Percentiles rank a stretch among this genome's conserved stretches.
phyloP scores from a whole-genome alignment of 371 early-diverging fungal species.

The Mortierella sp. region DNA sequence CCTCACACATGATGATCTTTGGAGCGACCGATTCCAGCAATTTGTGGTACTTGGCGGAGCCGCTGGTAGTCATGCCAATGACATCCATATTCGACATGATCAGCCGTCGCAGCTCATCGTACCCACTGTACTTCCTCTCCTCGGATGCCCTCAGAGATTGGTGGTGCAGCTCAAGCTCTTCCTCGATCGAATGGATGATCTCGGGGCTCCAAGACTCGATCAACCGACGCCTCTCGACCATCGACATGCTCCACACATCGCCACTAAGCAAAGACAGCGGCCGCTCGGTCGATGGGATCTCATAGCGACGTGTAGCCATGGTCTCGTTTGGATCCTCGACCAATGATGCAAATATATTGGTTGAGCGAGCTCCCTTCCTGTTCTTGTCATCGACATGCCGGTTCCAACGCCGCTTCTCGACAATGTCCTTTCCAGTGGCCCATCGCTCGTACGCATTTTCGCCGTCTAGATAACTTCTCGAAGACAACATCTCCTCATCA shows the following conservation, averaged over 20 bases:
- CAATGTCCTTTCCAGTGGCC: background rate
- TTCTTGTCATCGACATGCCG: background rate
- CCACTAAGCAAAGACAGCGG: conserved; percentile 34
- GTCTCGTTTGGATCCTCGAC: background rate
- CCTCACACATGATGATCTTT: conserved; percentile 79
- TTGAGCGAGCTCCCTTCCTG: background rate
- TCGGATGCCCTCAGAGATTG: conserved; percentile 20
- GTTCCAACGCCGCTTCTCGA: background rate
- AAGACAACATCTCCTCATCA: background rate
- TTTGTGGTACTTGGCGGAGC: conserved; percentile 66
- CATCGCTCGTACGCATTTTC: background rate
- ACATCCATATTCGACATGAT: conserved; percentile 49
- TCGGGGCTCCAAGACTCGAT: conserved; percentile 55
- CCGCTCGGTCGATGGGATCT: conserved; percentile 38
- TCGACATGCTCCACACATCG: conserved; percentile 64
- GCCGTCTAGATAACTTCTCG: background rate
- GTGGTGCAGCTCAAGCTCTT: conserved; percentile 22
- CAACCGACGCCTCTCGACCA: conserved; percentile 51
- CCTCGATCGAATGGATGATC: conserved; percentile 27
- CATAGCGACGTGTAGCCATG: background rate
- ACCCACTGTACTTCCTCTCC: conserved; percentile 35
- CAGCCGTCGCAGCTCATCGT: conserved; percentile 44
- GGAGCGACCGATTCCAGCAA: conserved; percentile 66
- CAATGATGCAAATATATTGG: background rate
- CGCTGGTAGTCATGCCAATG: conserved; percentile 67